Evolutionary conservation across 139 green algal species (phyloP).

Genomic region (Volvox africanus): DNA sequence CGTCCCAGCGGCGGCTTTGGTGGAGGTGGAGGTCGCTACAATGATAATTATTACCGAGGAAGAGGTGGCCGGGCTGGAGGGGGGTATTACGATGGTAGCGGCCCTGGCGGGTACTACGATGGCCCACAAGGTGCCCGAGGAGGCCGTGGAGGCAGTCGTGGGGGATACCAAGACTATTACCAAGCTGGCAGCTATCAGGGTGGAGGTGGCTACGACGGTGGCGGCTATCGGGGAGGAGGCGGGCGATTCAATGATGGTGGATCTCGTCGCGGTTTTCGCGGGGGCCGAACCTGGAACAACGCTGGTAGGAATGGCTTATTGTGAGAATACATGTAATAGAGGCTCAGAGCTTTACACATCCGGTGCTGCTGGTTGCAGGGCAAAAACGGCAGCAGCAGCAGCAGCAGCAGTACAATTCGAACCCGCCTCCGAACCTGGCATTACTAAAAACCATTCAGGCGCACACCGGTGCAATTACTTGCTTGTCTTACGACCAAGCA

Average conservation of each 20-base stretch:
- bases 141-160: not conserved
- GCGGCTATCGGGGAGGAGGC: slow-evolving; percentile 27
- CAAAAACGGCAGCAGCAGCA: slow-evolving; percentile 21
- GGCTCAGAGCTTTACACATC: too few species aligned
- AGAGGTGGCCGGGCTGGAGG: slow-evolving; percentile 4
- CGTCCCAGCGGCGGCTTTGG: not conserved
- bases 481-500: slow-evolving; percentile 24
- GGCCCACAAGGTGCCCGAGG: not conserved
- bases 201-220: slow-evolving; percentile 4
- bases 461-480: slow-evolving; percentile 17
- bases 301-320: not conserved
- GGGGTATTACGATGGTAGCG: not conserved
- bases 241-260: slow-evolving; percentile 38
- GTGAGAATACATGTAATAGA: not conserved
- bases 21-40: slow-evolving; percentile 28
- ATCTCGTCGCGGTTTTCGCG: slow-evolving; percentile 20
- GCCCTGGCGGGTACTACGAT: slow-evolving; percentile 23
- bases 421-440: slow-evolving; percentile 32
- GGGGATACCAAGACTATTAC: not conserved
- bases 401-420: slow-evolving; percentile 33
- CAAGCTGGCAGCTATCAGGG: slow-evolving; percentile 35
- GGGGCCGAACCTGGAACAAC: slow-evolving; percentile 30
- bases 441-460: slow-evolving; percentile 37
- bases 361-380: not conserved
- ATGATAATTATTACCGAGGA: slow-evolving; percentile 14